phyloP scores from a whole-genome alignment of 225 moss, liverwort and hornwort genomes.

The Anthoceros angustus region DNA sequence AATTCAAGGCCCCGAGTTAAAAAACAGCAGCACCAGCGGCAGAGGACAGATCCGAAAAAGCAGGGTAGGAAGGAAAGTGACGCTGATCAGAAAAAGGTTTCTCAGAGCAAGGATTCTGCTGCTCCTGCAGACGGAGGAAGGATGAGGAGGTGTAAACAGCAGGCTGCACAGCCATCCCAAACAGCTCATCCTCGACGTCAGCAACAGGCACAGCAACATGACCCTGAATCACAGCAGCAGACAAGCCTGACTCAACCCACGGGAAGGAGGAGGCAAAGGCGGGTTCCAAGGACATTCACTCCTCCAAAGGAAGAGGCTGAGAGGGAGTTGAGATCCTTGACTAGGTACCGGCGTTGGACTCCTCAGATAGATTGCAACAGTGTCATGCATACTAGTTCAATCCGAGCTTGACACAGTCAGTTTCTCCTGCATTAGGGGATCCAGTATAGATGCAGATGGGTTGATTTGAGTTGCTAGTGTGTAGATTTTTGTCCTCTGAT shows the following conservation, averaged over 20 bases:
- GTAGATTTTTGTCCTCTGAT: no score
- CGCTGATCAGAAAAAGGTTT: slow-evolving; percentile 32
- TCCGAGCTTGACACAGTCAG: no score
- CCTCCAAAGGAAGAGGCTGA: slow-evolving; percentile 80
- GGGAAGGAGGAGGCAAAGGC: slow-evolving; percentile 45
- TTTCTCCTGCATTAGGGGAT: no score
- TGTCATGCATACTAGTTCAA: neutral
- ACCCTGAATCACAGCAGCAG: slow-evolving; percentile 10
- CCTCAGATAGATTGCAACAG: neutral
- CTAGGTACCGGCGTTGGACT: slow-evolving; percentile 31
- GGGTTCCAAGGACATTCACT: slow-evolving; percentile 37
- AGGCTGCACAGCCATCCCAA: slow-evolving; percentile 19
- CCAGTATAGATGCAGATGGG: no score
- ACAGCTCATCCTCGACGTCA: slow-evolving; percentile 26
- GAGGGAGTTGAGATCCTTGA: slow-evolving; percentile 79
- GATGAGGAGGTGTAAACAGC: slow-evolving; percentile 64
- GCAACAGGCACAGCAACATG: slow-evolving; percentile 15
- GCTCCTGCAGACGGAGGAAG: slow-evolving; percentile 31
- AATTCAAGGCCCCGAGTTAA: slow-evolving; percentile 48
- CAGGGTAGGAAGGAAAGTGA: slow-evolving; percentile 44
- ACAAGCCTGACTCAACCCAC: slow-evolving; percentile 32
- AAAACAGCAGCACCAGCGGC: slow-evolving; percentile 49
- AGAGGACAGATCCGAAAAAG: slow-evolving; percentile 61
- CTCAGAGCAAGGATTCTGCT: slow-evolving; percentile 24
- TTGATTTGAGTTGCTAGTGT: no score